Conservation (phyloP, 2,329 filamentous ascomycete genomes). For the Aureobasidium leucospermi region DNA sequence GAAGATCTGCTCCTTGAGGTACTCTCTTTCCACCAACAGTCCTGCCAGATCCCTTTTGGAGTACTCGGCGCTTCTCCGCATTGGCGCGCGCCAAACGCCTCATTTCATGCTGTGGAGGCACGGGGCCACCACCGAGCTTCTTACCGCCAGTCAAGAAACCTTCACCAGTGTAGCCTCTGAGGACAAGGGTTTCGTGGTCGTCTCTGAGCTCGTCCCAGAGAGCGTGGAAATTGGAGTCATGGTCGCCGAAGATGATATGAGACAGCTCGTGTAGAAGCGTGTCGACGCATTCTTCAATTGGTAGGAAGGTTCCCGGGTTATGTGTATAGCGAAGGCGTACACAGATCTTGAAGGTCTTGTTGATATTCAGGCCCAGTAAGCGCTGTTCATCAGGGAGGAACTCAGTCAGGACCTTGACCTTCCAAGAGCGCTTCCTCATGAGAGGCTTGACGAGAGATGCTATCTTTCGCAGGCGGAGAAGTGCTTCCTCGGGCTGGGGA, state of each 20-base stretch:
- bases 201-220: slow-evolving; percentile 86
- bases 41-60: slow-evolving; percentile 58
- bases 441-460: slow-evolving; percentile 89
- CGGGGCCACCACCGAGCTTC: slow-evolving; percentile 59
- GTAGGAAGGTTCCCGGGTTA: slow-evolving; percentile 70
- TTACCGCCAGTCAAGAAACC: slow-evolving; percentile 73
- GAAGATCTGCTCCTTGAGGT: slow-evolving; percentile 58
- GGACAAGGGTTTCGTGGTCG: slow-evolving; percentile 67
- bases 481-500: slow-evolving; percentile 37
- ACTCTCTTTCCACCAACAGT: slow-evolving; percentile 60
- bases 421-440: slow-evolving; percentile 82
- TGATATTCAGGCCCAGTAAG: slow-evolving; percentile 72
- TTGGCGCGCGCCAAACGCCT: slow-evolving; percentile 61
- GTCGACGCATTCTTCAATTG: slow-evolving; percentile 72
- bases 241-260: slow-evolving; percentile 79
- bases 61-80: slow-evolving; percentile 59
- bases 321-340: slow-evolving; percentile 70
- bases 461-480: slow-evolving; percentile 63
- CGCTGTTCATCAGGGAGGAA: slow-evolving; percentile 72
- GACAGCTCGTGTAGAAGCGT: slow-evolving; percentile 91
- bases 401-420: slow-evolving; percentile 69
- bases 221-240: slow-evolving; percentile 74
- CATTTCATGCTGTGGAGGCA: slow-evolving; percentile 65
- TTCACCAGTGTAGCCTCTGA: slow-evolving; percentile 85
- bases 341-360: slow-evolving; percentile 70